Evolutionary conservation across 768 basidiomycete genomes (phyloP).

Genomic region (Lentinula guzmanii): DNA sequence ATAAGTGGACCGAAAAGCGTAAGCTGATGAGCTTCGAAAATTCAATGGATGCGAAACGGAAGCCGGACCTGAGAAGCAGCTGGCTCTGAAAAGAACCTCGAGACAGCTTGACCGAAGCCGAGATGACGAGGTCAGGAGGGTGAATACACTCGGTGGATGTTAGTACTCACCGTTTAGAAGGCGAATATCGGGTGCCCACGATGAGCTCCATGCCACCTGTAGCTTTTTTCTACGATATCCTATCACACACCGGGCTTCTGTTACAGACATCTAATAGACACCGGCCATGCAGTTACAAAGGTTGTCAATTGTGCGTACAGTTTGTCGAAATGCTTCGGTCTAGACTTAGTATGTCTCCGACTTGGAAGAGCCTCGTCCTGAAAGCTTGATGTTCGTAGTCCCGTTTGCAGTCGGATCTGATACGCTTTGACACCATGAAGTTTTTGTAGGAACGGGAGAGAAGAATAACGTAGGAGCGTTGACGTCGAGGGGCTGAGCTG

Average conservation of each 20-base stretch:
- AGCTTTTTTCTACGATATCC: background rate
- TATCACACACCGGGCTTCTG: background rate
- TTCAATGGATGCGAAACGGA: background rate
- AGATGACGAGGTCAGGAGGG: background rate
- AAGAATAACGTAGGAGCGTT: background rate
- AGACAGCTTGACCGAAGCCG: background rate
- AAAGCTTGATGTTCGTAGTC: background rate
- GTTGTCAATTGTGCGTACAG: background rate
- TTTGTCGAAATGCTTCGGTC: background rate
- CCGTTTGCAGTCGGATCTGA: background rate
- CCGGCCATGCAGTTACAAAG: background rate
- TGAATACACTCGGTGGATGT: background rate
- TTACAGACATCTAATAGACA: too few species aligned
- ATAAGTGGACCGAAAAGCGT: background rate
- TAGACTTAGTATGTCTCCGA: background rate
- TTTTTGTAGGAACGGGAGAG: background rate
- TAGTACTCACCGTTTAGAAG: background rate
- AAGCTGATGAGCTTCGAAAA: background rate
- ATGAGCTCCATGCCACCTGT: background rate
- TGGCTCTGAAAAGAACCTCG: background rate
- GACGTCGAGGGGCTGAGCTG: background rate
- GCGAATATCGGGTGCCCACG: background rate
- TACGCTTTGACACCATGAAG: background rate
- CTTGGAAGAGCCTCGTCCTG: background rate
- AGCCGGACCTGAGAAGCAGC: conserved; percentile 2